phyloP scores from a whole-genome alignment of 495 filamentous ascomycete species.

The Penicillium silybi region DNA sequence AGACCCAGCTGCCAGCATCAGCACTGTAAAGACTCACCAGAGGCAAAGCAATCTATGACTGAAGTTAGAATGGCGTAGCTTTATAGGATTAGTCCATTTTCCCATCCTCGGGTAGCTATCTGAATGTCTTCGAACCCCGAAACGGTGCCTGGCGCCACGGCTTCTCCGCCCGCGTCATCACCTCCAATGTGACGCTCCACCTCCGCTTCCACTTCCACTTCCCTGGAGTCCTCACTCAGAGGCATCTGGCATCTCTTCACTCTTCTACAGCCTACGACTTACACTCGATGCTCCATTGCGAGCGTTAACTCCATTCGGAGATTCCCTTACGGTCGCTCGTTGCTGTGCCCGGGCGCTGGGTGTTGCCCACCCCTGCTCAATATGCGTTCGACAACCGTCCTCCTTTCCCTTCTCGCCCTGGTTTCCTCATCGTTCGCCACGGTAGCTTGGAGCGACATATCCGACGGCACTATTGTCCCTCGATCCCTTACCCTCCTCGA shows the following conservation, averaged over 20 bases:
- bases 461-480: constrained; percentile 25
- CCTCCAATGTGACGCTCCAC: constrained; percentile 13
- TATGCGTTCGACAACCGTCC: constrained; percentile 29
- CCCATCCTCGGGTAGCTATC: too few relatives aligned
- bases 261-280: not conserved
- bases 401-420: constrained; percentile 25
- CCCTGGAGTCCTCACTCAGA: constrained; percentile 7
- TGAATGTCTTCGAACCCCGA: not conserved
- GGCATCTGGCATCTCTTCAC: constrained; percentile 2
- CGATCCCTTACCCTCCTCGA: constrained; percentile 48
- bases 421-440: constrained; percentile 21
- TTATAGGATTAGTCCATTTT: too few relatives aligned
- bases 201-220: constrained; percentile 18
- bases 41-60: too few relatives aligned
- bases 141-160: constrained; percentile 13
- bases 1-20: too few relatives aligned
- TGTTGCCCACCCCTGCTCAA: constrained; percentile 14
- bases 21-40: too few relatives aligned
- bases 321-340: constrained; percentile 6
- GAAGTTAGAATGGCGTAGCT: too few relatives aligned
- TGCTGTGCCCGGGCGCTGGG: constrained; percentile 9
- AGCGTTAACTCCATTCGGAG: constrained; percentile 8
- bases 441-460: constrained; percentile 31
- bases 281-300: constrained; percentile 6
- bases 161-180: constrained; percentile 44